These are phyloP conservation scores for Capsicum pubescens DNA, from an alignment of 257 asterid species.

Conservation along the genomic window DNA sequence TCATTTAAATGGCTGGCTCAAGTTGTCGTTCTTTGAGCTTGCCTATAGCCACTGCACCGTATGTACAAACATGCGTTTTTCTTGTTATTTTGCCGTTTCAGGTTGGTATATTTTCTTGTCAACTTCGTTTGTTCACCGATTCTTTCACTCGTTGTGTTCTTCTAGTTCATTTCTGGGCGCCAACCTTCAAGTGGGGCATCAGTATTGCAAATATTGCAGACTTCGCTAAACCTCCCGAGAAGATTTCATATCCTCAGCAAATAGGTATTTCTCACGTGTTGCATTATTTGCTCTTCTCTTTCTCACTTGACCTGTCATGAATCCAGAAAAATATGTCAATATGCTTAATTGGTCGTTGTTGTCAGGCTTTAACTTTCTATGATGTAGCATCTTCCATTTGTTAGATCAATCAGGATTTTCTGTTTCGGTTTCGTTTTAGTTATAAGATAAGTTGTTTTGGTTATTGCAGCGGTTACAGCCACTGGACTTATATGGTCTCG, in stretches of 20 bases:
- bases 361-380: neutral
- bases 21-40: neutral
- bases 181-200: slow-evolving; percentile 86
- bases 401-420: slow-evolving; percentile 39
- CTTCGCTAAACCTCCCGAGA: slow-evolving; percentile 68
- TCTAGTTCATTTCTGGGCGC: slow-evolving; percentile 83
- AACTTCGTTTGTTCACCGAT: neutral
- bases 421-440: slow-evolving; percentile 14
- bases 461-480: slow-evolving; percentile 65
- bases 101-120: neutral
- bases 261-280: slow-evolving; percentile 47
- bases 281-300: neutral
- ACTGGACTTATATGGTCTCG: slow-evolving; percentile 82
- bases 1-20: neutral
- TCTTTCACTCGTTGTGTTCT: neutral
- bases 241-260: slow-evolving; percentile 72
- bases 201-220: slow-evolving; percentile 77
- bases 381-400: slow-evolving; percentile 31
- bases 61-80: neutral
- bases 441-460: neutral
- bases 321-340: neutral
- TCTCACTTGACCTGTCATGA: neutral
- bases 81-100: neutral
- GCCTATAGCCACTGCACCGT: neutral
- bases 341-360: neutral